phyloP scores from a whole-genome alignment of 148 eudicot species.

The Rhododendron molle region DNA sequence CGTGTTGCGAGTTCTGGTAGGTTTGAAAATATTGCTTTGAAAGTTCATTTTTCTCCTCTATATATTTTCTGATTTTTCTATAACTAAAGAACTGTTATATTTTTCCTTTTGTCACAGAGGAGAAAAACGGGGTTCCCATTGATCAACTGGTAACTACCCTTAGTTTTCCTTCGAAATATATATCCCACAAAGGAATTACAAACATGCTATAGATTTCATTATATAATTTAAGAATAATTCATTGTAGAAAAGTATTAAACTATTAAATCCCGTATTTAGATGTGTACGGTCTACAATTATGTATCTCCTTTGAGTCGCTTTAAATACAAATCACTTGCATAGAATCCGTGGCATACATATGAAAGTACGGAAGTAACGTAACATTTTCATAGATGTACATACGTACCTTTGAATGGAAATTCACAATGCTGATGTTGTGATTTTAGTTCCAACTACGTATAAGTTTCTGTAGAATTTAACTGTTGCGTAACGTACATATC shows the following conservation, averaged over 20 bases:
- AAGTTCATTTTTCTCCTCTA: background rate
- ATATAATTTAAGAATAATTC: background rate
- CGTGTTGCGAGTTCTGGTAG: conserved; percentile 21
- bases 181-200: background rate
- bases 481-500: too few relatives aligned
- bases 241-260: too few relatives aligned
- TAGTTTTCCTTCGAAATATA: background rate
- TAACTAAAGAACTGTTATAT: background rate
- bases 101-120: background rate
- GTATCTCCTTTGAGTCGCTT: background rate
- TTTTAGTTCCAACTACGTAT: too few relatives aligned
- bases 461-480: too few relatives aligned
- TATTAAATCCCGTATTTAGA: too few relatives aligned
- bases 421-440: too few relatives aligned
- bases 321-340: background rate
- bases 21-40: background rate
- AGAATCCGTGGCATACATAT: background rate
- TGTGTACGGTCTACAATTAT: background rate
- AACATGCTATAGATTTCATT: background rate
- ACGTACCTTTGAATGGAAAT: too few relatives aligned
- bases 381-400: background rate
- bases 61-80: background rate
- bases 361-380: too few relatives aligned
- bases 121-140: conserved; percentile 11
- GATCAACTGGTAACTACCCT: conserved; percentile 13